phyloP scores from a whole-genome alignment of 176 grass and related monocot species.

The Zea mays region DNA sequence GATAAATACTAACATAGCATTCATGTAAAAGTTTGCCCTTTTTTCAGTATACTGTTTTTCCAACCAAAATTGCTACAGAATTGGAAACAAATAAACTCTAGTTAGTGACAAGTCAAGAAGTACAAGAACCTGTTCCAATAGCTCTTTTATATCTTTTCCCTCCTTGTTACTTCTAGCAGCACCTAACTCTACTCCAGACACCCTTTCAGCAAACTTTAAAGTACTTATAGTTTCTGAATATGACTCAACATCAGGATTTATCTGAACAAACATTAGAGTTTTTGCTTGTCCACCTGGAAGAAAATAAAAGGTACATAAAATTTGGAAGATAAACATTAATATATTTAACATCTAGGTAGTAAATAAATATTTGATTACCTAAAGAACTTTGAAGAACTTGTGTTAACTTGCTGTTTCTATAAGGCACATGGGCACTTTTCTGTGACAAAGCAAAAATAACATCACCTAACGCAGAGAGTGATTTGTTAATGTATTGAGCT shows the following conservation, averaged over 20 bases:
- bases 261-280: conserved; percentile 97
- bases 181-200: conserved; percentile 92
- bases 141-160: conserved; percentile 89
- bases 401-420: conserved; percentile 93
- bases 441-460: conserved; percentile 91
- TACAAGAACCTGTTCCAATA: conserved; percentile 75
- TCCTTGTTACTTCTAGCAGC: conserved; percentile 95
- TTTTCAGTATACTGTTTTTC: not conserved
- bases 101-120: not conserved
- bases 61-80: conserved; percentile 10
- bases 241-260: conserved; percentile 92
- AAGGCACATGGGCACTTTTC: conserved; percentile 81
- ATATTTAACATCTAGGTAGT: not conserved
- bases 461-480: conserved; percentile 91
- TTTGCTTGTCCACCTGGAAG: conserved; percentile 87
- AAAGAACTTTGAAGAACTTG: conserved; percentile 98
- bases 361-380: conserved; percentile 50
- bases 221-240: conserved; percentile 95
- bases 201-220: conserved; percentile 95
- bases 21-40: not conserved
- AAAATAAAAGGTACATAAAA: conserved; percentile 35
- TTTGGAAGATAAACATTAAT: not conserved
- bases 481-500: conserved; percentile 94
- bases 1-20: conserved; percentile 21
- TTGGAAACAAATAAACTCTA: conserved; percentile 5